A percentile compares a stretch with the other conserved stretches of the same genome.
Evolutionary conservation across 1,139 yeast genomes (phyloP).

Genomic region (Yamadazyma sp.): DNA sequence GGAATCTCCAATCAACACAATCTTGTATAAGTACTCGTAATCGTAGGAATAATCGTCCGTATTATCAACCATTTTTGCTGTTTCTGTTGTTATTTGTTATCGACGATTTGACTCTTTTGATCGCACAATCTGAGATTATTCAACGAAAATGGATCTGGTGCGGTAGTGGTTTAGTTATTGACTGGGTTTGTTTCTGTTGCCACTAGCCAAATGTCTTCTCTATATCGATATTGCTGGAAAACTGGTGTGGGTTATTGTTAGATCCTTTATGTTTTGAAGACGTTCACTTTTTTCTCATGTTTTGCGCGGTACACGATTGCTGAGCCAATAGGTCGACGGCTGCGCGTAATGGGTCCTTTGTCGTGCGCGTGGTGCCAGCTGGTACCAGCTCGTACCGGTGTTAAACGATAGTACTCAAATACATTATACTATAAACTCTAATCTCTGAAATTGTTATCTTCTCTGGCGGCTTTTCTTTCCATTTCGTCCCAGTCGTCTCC

Average conservation of each 20-base stretch:
- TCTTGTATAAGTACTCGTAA: constrained; percentile 92
- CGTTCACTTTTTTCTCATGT: neutral
- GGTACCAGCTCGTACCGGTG: neutral
- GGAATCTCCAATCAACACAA: constrained; percentile 95
- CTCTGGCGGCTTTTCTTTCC: constrained; percentile 66
- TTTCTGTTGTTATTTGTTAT: constrained; percentile 13
- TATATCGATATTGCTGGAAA: neutral
- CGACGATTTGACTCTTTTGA: too few species aligned
- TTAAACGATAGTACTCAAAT: too few species aligned
- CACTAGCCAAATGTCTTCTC: too few species aligned
- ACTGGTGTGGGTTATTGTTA: too few species aligned
- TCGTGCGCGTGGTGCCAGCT: neutral
- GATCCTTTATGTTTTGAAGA: neutral
- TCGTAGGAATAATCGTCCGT: constrained; percentile 84
- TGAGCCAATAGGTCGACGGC: too few species aligned
- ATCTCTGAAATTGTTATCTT: constrained; percentile 38
- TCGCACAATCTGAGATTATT: too few species aligned
- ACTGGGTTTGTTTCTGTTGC: too few species aligned
- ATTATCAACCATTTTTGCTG: constrained; percentile 40
- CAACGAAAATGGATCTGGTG: too few species aligned
- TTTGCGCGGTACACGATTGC: neutral
- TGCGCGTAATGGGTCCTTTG: too few species aligned
- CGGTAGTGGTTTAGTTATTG: too few species aligned
- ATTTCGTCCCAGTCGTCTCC: constrained; percentile 78
- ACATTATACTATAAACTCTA: constrained; percentile 4